Conservation (phyloP, 1,284 basidiomycete genomes). For the Heimioporus retisporus region DNA sequence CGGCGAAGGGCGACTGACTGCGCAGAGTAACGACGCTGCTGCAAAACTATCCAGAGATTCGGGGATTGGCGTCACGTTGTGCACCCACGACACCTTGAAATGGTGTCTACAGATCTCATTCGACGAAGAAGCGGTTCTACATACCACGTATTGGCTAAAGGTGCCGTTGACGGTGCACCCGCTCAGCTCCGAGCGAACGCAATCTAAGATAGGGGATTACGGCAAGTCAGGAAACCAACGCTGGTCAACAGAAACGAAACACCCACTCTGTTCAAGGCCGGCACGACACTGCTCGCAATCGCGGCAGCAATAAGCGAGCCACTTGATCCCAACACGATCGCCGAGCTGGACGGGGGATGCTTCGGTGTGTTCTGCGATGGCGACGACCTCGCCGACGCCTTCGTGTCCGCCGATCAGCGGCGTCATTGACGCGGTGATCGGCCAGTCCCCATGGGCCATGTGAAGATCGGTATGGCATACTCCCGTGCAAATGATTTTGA, state of each 20-base stretch:
- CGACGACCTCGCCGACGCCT: slow-evolving; percentile 82
- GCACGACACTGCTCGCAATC: slow-evolving; percentile 83
- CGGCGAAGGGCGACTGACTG: slow-evolving; percentile 54
- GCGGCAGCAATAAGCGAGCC: slow-evolving; percentile 78
- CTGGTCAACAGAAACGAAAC: too few species aligned
- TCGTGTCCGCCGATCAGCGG: slow-evolving; percentile 92
- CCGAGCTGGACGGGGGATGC: slow-evolving; percentile 76
- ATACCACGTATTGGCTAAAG: slow-evolving; percentile 83
- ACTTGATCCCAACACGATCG: slow-evolving; percentile 91
- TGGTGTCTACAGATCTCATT: too few species aligned
- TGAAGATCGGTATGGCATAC: slow-evolving; percentile 87
- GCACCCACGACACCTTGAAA: slow-evolving; percentile 66
- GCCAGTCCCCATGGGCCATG: slow-evolving; percentile 80
- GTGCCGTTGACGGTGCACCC: slow-evolving; percentile 88
- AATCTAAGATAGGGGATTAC: slow-evolving; percentile 49
- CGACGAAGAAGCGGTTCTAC: slow-evolving; percentile 26
- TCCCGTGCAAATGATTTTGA: slow-evolving; percentile 82
- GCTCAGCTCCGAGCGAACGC: slow-evolving; percentile 67
- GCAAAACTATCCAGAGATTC: slow-evolving; percentile 69
- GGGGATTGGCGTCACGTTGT: slow-evolving; percentile 83
- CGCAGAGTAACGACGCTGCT: slow-evolving; percentile 88
- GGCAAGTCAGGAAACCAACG: too few species aligned
- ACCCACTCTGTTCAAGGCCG: slow-evolving; percentile 77
- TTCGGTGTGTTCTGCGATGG: slow-evolving; percentile 76
- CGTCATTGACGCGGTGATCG: slow-evolving; percentile 63